These are phyloP conservation scores for Calonectria hongkongensis DNA, from an alignment of 2,329 filamentous ascomycete genomes.

Conservation along the genomic window DNA sequence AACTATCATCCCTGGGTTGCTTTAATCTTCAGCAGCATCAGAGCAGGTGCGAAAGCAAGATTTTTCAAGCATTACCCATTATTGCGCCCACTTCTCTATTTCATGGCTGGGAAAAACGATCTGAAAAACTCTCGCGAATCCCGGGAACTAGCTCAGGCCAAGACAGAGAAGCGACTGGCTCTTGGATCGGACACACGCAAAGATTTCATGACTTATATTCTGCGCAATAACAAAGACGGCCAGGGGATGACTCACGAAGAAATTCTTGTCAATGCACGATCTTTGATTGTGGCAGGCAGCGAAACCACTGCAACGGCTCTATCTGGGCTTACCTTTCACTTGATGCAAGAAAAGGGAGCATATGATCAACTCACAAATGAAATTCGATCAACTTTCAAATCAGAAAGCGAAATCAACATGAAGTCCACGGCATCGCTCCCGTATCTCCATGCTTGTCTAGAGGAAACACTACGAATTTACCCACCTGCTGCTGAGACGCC, in stretches of 20 bases:
- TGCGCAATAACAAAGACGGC: constrained; percentile 3
- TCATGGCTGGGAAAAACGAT: not conserved
- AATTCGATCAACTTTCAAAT: not conserved
- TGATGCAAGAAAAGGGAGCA: not conserved
- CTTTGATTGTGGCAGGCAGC: not conserved
- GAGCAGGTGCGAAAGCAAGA: not conserved
- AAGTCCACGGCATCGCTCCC: not conserved
- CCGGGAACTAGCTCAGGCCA: not conserved
- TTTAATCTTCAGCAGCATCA: constrained; percentile 10
- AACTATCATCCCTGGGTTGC: constrained; percentile 13
- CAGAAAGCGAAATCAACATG: constrained; percentile 1
- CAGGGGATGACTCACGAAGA: constrained; percentile 7
- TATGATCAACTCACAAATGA: not conserved
- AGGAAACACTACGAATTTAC: constrained; percentile 9
- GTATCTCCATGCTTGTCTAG: constrained; percentile 7
- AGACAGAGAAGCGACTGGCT: constrained; percentile 7
- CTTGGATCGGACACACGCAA: not conserved
- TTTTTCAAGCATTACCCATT: constrained; percentile 11
- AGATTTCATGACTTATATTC: constrained; percentile 21
- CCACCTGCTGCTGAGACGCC: not conserved
- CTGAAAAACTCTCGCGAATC: not conserved
- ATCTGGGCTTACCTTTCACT: not conserved
- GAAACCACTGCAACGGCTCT: constrained; percentile 3
- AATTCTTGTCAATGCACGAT: not conserved
- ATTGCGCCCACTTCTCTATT: not conserved